phyloP scores from a whole-genome alignment of 1,139 yeast genomes.

The Diutina rugosa region DNA sequence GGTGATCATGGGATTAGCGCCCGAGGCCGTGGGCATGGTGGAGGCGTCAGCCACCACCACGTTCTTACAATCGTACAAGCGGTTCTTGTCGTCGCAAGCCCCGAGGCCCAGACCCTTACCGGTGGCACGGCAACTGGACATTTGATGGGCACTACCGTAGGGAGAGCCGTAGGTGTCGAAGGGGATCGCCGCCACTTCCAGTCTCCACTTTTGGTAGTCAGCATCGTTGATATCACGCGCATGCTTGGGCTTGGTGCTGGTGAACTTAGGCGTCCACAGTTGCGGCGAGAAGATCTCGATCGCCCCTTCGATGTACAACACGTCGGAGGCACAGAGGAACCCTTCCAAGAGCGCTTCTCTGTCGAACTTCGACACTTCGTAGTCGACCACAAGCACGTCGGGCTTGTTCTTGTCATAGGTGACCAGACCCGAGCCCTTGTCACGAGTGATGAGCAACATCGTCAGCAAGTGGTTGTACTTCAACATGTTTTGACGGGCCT shows the following conservation, averaged over 20 bases:
- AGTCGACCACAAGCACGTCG: constrained; percentile 24
- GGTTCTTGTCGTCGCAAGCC: constrained; percentile 37
- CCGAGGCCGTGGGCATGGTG: constrained; percentile 45
- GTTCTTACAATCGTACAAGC: constrained; percentile 39
- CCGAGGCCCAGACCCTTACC: constrained; percentile 36
- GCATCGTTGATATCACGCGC: constrained; percentile 28
- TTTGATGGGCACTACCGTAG: constrained; percentile 49
- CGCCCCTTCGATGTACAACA: constrained; percentile 41
- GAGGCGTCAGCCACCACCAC: constrained; percentile 47
- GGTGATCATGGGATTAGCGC: constrained; percentile 43
- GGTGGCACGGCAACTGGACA: constrained; percentile 44
- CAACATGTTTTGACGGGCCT: constrained; percentile 20
- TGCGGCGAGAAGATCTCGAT: constrained; percentile 29
- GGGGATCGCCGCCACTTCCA: constrained; percentile 13
- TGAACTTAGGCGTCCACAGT: constrained; percentile 26
- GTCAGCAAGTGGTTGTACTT: constrained; percentile 29
- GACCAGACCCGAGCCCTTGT: constrained; percentile 31
- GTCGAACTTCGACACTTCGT: constrained; percentile 30
- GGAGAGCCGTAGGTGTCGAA: constrained; percentile 15
- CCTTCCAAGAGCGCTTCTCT: constrained; percentile 28
- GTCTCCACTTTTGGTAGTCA: constrained; percentile 36
- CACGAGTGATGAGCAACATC: constrained; percentile 39
- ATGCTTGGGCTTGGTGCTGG: constrained; percentile 25
- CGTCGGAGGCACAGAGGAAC: constrained; percentile 29
- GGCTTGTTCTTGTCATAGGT: constrained; percentile 22